Evolutionary conservation across 2,329 filamentous ascomycete genomes (phyloP).

Genomic region (Xylaria sp.): DNA sequence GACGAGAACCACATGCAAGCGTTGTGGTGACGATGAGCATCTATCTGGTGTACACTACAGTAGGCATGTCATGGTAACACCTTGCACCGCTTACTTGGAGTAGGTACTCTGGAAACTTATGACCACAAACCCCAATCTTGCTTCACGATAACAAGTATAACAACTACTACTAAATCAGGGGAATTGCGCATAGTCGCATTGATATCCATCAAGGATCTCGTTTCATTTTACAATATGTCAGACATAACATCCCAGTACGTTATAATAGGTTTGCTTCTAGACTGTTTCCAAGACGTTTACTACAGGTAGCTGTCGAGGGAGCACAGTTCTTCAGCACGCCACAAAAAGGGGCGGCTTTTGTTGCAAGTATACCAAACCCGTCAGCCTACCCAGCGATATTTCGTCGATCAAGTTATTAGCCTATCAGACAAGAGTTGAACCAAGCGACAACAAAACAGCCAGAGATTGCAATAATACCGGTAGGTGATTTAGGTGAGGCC

Average conservation of each 20-base stretch:
- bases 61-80: not conserved
- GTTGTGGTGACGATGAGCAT: not conserved
- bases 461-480: not conserved
- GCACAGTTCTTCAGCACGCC: not conserved
- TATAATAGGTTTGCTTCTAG: slow-evolving; percentile 9
- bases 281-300: not conserved
- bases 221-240: slow-evolving; percentile 7
- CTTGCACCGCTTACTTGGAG: not conserved
- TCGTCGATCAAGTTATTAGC: slow-evolving; percentile 6
- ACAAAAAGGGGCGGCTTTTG: not conserved
- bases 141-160: not conserved
- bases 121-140: not conserved
- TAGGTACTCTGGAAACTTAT: not conserved
- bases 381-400: not conserved
- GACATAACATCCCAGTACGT: slow-evolving; percentile 10
- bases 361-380: not conserved
- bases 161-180: not conserved
- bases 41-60: not conserved
- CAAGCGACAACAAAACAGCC: slow-evolving; percentile 5
- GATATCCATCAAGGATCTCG: not conserved
- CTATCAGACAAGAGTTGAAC: not conserved
- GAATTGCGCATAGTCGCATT: slow-evolving; percentile 6
- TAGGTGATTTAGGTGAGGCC: not conserved
- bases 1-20: slow-evolving; percentile 16
- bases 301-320: not conserved